These are phyloP conservation scores for Phellopilus nigrolimitatus DNA, from an alignment of 1,284 basidiomycete genomes.

Conservation along the genomic window DNA sequence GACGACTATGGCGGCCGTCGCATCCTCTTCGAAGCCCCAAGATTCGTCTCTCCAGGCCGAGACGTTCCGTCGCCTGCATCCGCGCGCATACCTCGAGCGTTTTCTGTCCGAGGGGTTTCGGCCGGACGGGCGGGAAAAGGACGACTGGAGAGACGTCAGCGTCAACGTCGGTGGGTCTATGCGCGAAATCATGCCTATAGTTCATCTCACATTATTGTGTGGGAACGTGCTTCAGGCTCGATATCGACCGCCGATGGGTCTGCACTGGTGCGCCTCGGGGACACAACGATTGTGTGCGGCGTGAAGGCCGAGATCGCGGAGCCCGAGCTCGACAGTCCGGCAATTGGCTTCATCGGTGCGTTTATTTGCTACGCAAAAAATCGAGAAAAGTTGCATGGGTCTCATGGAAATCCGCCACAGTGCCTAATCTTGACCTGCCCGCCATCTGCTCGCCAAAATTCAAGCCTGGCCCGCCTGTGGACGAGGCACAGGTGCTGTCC, in stretches of 20 bases:
- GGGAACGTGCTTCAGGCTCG: constrained; percentile 48
- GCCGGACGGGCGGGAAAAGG: constrained; percentile 68
- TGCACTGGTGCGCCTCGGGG: constrained; percentile 82
- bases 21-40: constrained; percentile 5
- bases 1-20: constrained; percentile 5
- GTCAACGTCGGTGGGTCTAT: constrained; percentile 64
- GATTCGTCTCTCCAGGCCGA: constrained; percentile 46
- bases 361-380: constrained; percentile 13
- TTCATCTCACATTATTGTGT: not conserved
- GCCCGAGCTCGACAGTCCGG: constrained; percentile 72
- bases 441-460: constrained; percentile 90
- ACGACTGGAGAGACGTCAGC: constrained; percentile 62
- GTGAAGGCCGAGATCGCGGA: constrained; percentile 93
- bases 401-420: too few species aligned
- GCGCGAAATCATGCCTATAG: not conserved
- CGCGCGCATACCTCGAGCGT: constrained; percentile 72
- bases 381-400: too few species aligned
- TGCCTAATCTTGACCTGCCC: constrained; percentile 87
- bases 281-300: constrained; percentile 89
- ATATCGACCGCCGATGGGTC: constrained; percentile 90
- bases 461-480: constrained; percentile 89
- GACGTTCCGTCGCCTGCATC: constrained; percentile 80
- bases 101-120: constrained; percentile 69
- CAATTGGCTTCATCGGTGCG: constrained; percentile 79
- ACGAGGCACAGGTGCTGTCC: constrained; percentile 87